Base-by-base conservation (phyloP, 495 filamentous ascomycete species). In the Saxophila tyrrhenica region DNA sequence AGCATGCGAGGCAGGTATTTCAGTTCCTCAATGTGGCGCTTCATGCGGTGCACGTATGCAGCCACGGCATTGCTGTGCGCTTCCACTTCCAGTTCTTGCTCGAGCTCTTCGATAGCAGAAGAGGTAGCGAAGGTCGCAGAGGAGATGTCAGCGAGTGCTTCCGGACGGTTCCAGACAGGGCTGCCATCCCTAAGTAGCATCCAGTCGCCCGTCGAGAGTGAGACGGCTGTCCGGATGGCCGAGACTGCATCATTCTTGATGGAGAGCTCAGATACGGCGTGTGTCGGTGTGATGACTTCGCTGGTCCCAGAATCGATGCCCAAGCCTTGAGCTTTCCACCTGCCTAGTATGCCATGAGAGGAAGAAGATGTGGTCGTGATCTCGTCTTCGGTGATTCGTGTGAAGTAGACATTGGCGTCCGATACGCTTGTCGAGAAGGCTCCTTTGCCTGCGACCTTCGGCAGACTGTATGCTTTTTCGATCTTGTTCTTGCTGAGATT, bases 21-120 rank as follows among this genome's bases (percentile, higher is more conserved):
- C 38, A 97, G 76, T 59, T 96, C 91, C 38, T 77, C 72, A 9
- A 85, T 52, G 64, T 99, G 92, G 42, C 92, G 83, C 57, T 80
- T 84, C 13, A 95, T 75, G 1, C 92, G 82, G 69, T 96, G 90
- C 38, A 90, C 72, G 62, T 95, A 99, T 16, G 94, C 92, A 41
- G 76, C 73, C 17, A 82, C 61, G 11, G 87, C 70, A 62, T 84
- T 91, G 65, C 81, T 82, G 63, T 96, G 86, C 10, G 84, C 85
- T 68, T 99, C 92, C 8, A 83, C 79, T 55, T 94, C 81, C 24
- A 99, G 74, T 38, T 90, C 80, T 62, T 85, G 81, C 1, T 79
- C 90, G 41, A 96, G 71, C 23, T 80, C 77, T 63, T 91, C 83
- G 22, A 79, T 74, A 29, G 84, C 82, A 13, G 70, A 66, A 7